Evolutionary conservation across 108 stramenopile species (phyloP).

Genomic region (Cyclotella choctawhatcheeana): DNA sequence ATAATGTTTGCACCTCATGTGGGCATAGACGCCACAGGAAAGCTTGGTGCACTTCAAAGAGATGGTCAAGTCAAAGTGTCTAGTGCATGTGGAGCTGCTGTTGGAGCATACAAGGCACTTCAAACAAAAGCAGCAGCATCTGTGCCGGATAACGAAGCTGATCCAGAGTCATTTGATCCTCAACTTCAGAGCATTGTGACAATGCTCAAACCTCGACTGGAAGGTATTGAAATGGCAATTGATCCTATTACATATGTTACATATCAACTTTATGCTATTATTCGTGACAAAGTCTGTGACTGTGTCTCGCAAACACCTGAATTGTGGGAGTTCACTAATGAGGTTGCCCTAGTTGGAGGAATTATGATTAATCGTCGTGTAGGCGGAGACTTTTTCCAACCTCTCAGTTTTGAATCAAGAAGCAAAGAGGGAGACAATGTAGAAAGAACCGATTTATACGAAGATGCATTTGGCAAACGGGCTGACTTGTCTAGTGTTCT

Average conservation of each 20-base stretch:
- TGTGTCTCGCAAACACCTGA: constrained; percentile 21
- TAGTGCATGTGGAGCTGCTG: constrained; percentile 46
- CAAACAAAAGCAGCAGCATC: constrained; percentile 2
- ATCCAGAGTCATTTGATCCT: constrained; percentile 22
- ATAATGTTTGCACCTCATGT: constrained; percentile 51
- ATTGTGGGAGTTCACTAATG: constrained; percentile 22
- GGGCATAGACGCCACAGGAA: constrained; percentile 34
- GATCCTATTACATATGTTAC: constrained; percentile 43
- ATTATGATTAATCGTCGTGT: constrained; percentile 42
- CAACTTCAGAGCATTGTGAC: constrained; percentile 34
- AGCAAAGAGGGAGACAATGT: constrained; percentile 4
- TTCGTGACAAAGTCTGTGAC: constrained; percentile 30
- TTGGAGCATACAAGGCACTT: constrained; percentile 42
- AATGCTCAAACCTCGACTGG: constrained; percentile 15
- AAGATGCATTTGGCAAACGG: constrained; percentile 27
- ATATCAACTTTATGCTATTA: constrained; percentile 48
- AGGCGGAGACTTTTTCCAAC: constrained; percentile 52
- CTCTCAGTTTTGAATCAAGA: constrained; percentile 35
- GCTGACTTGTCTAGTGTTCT: constrained; percentile 22
- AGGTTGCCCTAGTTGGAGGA: constrained; percentile 38
- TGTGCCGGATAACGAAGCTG: constrained; percentile 3
- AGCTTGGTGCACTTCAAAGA: constrained; percentile 30
- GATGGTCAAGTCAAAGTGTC: constrained; percentile 33
- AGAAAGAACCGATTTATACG: constrained; percentile 26
- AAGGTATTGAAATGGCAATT: constrained; percentile 19